Evolutionary conservation across 2,329 filamentous ascomycete species (phyloP), one percentile per base, ranked within the genome.

Genomic region (Phyllosticta citribraziliensis): DNA sequence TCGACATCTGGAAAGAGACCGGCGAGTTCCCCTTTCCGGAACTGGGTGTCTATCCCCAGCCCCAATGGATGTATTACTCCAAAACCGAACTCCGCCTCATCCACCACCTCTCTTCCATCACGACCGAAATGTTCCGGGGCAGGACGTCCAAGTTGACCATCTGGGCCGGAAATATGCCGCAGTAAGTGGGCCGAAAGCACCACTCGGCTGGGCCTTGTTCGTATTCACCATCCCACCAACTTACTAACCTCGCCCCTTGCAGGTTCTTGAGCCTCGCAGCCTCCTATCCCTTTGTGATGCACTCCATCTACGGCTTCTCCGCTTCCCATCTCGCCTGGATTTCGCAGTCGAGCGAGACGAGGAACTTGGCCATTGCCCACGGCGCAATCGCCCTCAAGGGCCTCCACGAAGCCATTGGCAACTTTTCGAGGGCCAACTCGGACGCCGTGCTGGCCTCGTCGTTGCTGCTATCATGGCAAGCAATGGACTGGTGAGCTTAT

Each of bases 361-460:
- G 89, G 65, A 91, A 92, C 76, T 84, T 97, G 75, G 89, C 91
- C 20, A 94, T 92, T 70, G 88, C 95, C 72, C 90, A 97, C 73
- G 88, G 89, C 61, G 90, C 89, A 25, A 83, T 89, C 66, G 93
- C 94, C 11, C 79, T 97, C 63, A 91, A 89, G 68, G 93, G 93
- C 2, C 78, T 97, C 55, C 91, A 96, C 70, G 88, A 92, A 70
- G 91, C 91, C 27, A 92, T 97, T 67, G 85, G 86, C 53, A 82
- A 83, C 20, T 97, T 97, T 75, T 95, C 89, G 2, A 86, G 85
- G 67, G 85, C 88, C 58, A 96, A 91, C 64, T 93, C 91, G 1
- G 93, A 99, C 75, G 91, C 92, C 52, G 87, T 97, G 64, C 82
- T 99, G 60, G 93, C 92, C 25, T 90, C 92, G 33, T 97, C 93